These are phyloP conservation scores for Aristolochia contorta DNA, from an alignment of 164 flowering plant species.

Conservation along the genomic window DNA sequence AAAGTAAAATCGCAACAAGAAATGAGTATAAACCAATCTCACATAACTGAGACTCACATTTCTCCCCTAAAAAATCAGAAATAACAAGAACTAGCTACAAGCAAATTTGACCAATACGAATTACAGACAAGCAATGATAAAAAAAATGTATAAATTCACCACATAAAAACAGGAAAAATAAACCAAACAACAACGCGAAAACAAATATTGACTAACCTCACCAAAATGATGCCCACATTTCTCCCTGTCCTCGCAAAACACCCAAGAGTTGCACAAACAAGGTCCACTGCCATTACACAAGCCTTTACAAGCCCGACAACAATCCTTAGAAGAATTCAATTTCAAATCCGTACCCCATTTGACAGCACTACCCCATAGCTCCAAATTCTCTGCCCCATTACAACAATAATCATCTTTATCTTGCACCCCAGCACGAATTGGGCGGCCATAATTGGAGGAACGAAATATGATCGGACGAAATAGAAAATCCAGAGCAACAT, in stretches of 20 bases:
- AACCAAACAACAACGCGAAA: neutral
- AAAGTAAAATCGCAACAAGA: too few species aligned
- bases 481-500: constrained; percentile 29
- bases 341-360: constrained; percentile 91
- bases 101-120: too few species aligned
- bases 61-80: neutral
- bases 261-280: constrained; percentile 93
- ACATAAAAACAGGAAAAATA: neutral
- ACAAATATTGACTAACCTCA: constrained; percentile 41
- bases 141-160: neutral
- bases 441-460: neutral
- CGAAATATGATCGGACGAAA: constrained; percentile 18
- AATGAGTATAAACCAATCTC: too few species aligned
- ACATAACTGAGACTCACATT: too few species aligned
- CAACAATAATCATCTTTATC: constrained; percentile 35
- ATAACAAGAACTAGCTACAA: too few species aligned
- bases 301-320: constrained; percentile 78
- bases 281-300: constrained; percentile 83
- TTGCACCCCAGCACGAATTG: neutral
- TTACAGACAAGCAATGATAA: too few species aligned
- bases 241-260: constrained; percentile 64
- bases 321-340: constrained; percentile 55
- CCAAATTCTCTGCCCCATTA: constrained; percentile 65
- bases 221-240: constrained; percentile 71
- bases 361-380: constrained; percentile 92